Evolutionary conservation across 257 asterid genomes (phyloP).

Genomic region (Nicotiana otophora): DNA sequence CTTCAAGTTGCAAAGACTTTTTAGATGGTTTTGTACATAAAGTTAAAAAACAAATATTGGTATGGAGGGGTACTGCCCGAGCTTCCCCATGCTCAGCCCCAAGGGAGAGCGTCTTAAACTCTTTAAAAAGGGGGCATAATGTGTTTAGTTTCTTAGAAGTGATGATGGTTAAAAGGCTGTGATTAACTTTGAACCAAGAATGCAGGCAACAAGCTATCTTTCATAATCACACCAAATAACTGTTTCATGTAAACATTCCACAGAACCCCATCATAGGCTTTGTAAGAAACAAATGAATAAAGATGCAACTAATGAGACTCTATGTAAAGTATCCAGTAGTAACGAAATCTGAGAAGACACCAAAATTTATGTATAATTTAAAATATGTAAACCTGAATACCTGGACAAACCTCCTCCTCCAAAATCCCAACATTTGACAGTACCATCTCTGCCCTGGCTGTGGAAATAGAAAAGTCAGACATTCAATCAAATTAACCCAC

Average conservation of each 20-base stretch:
- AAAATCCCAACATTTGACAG: conserved; percentile 75
- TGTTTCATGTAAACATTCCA: neutral
- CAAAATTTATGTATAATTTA: neutral
- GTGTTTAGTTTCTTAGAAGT: neutral
- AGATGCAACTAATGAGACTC: neutral
- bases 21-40: neutral
- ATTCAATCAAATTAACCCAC: conserved; percentile 4
- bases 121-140: neutral
- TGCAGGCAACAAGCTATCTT: neutral
- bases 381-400: conserved; percentile 18
- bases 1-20: neutral
- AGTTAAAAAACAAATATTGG: neutral
- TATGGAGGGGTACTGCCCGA: neutral
- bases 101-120: neutral
- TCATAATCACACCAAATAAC: neutral
- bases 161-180: neutral
- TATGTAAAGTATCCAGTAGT: neutral
- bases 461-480: neutral
- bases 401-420: conserved; percentile 66
- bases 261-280: neutral
- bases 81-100: neutral
- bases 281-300: neutral
- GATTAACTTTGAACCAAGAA: neutral
- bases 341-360: neutral
- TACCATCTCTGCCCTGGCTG: conserved; percentile 93